Evolutionary conservation across 352 stramenopile species (phyloP), one percentile per base, ranked within the genome.

Genomic region (Phytophthora pluvialis): DNA sequence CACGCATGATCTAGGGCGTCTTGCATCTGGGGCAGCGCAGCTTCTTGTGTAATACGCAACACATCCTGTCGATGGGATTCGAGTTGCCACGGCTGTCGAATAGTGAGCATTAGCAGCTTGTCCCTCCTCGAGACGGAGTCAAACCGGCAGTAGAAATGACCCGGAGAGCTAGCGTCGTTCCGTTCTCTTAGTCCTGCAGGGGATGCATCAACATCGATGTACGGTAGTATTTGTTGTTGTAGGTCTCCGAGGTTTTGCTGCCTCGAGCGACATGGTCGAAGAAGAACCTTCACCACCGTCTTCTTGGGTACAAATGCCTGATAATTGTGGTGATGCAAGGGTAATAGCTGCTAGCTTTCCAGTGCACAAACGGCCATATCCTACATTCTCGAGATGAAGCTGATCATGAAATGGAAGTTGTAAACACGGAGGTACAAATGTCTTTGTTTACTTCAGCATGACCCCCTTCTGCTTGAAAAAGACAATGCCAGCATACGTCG

Each of bases 1-100:
- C 21, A n/a, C n/a, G n/a, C n/a, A n/a, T n/a, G n/a, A 21, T 2
- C 21, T 21, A 2, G 21, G 21, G 1, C 21, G 21, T 21, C 21
- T 21, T 21, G 21, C 21, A 21, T 21, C 21, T 21, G 21, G 21
- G 21, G 21, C 21, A 21, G 21, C 1, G 80, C 82, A 0, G 78
- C 82, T 55, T 89, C 78, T 29, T 86, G 67, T 1, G 78, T 81
- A 69, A 88, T 75, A 13, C 67, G 78, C 44, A 91, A 64, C 18
- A 91, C 70, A n/a, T 89, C 76, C 0, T 72, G 29, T 16, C 78
- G 78, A 40, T 68, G 38, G 88, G 71, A 8, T 64, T 85, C 21
- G 75, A 71, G 26, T 80, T 75, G 21, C 77, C 75, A 12, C 73
- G 48, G 11, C 51, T 31, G 56, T 86, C 78, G 32, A 91, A 89